Evolutionary conservation across 305 asterid genomes (phyloP).

Genomic region (Fraxinus sp.): DNA sequence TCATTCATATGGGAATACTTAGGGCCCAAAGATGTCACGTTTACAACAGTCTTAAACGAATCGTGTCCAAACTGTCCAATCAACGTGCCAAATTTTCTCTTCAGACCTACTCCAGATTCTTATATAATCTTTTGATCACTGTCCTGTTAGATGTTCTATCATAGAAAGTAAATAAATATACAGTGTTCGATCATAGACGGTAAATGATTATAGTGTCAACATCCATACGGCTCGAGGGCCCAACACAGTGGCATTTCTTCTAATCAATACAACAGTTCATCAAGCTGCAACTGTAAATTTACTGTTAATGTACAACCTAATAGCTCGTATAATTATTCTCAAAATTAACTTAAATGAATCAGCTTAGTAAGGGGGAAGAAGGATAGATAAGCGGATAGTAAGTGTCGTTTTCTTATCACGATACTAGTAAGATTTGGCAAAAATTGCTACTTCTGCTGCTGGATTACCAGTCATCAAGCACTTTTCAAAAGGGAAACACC

Average conservation of each 20-base stretch:
- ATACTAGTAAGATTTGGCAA: conserved; percentile 80
- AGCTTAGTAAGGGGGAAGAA: neutral
- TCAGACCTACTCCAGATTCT: neutral
- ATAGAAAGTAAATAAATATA: neutral
- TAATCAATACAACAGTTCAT: conserved; percentile 3
- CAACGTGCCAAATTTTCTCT: neutral
- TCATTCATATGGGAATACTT: neutral
- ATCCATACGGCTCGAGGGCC: neutral
- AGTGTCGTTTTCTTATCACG: neutral
- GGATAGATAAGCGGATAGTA: neutral
- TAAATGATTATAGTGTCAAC: neutral
- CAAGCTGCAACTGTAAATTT: conserved; percentile 18
- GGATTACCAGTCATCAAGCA: conserved; percentile 87
- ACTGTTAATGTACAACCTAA: conserved; percentile 11
- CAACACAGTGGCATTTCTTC: neutral
- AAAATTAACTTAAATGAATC: conserved; percentile 8
- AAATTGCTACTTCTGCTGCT: conserved; percentile 90
- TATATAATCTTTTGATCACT: neutral
- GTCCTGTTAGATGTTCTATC: neutral
- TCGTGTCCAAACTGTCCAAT: neutral
- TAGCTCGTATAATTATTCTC: conserved; percentile 16
- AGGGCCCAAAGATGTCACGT: neutral
- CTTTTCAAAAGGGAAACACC: conserved; percentile 88
- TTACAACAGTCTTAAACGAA: neutral
- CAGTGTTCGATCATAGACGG: neutral